These are phyloP conservation scores for Schizosaccharomyces osmophilus DNA, from an alignment of 805 yeast genomes.

Conservation along the genomic window DNA sequence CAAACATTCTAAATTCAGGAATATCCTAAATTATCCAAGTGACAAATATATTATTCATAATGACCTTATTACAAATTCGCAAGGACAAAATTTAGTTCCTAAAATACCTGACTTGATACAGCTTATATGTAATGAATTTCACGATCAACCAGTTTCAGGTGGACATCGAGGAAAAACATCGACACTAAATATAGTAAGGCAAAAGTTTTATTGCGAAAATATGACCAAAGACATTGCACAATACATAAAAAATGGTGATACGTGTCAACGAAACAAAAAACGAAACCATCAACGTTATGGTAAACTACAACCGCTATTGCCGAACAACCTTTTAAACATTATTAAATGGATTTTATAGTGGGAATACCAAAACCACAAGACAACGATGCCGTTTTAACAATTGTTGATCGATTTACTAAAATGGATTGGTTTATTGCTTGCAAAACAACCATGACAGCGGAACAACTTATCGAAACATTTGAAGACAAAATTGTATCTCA, in stretches of 20 bases:
- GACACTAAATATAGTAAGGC: not conserved
- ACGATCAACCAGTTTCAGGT: not conserved
- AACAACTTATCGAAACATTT: not conserved
- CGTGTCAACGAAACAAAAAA: not conserved
- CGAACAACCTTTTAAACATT: constrained; percentile 3
- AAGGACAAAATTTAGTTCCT: no score
- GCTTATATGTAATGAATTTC: not conserved
- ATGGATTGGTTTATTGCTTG: constrained; percentile 7
- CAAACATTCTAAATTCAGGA: no score
- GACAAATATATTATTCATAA: no score
- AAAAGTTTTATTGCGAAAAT: not conserved
- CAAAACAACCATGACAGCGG: not conserved
- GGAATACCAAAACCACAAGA: constrained; percentile 5
- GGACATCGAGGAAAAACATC: not conserved
- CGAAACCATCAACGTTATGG: constrained; percentile 3
- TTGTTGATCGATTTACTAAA: constrained; percentile 9
- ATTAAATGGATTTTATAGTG: constrained; percentile 8
- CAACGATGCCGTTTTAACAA: constrained; percentile 6
- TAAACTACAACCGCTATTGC: constrained; percentile 7
- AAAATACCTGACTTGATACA: no score
- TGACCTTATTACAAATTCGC: no score
- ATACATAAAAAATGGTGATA: not conserved
- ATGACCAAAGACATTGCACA: not conserved
- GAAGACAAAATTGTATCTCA: not conserved
- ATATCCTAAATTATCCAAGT: no score